Evolutionary conservation across 768 basidiomycete genomes (phyloP).

Genomic region (Tulasnella sp.): DNA sequence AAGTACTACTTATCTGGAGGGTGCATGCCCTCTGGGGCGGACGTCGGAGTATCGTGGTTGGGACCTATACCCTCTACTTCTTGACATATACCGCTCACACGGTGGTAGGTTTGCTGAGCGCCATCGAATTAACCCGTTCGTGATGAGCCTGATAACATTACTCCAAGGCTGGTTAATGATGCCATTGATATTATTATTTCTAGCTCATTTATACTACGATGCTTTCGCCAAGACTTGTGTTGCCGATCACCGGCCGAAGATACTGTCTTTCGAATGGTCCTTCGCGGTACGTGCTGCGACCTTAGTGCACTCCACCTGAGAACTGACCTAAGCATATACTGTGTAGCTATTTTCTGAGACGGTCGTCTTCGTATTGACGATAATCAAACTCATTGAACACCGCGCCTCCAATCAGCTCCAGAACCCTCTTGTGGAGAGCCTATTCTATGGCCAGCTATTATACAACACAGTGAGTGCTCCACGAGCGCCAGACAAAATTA

Average conservation of each 20-base stretch:
- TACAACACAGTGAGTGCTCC: background rate
- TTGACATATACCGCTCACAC: background rate
- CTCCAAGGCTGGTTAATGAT: background rate
- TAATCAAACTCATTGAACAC: background rate
- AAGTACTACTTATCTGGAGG: background rate
- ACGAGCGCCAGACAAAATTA: background rate
- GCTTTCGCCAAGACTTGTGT: background rate
- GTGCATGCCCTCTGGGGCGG: background rate
- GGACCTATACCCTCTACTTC: background rate
- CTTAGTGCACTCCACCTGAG: background rate
- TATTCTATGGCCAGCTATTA: background rate
- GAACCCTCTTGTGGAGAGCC: background rate
- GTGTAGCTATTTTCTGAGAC: background rate
- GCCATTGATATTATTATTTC: background rate
- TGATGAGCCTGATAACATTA: background rate
- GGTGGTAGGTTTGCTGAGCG: background rate
- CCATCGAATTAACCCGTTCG: background rate
- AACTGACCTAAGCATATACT: background rate
- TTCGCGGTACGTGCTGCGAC: background rate
- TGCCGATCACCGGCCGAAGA: background rate
- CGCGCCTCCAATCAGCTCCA: background rate
- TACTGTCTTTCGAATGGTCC: background rate
- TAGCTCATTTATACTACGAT: background rate
- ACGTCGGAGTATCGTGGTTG: background rate
- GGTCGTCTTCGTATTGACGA: background rate